Evolutionary conservation across 805 yeast genomes (phyloP).

Genomic region (Grigorovia humatica): DNA sequence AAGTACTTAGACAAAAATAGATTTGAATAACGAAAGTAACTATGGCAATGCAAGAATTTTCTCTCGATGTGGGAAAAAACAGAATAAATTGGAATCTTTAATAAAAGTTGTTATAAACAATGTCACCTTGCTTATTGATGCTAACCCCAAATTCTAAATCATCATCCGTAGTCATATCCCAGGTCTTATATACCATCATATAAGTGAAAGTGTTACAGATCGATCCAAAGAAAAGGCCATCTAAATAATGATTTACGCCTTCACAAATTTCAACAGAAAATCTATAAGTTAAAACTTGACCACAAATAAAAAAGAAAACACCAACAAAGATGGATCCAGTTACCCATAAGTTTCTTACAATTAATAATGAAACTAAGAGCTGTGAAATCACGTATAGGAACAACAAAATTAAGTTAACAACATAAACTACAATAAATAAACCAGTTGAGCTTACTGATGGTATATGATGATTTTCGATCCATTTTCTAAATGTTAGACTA

Average conservation of each 20-base stretch:
- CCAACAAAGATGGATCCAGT: slow-evolving; percentile 73
- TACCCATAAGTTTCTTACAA: slow-evolving; percentile 78
- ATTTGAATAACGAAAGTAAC: neutral
- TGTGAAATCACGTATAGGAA: slow-evolving; percentile 58
- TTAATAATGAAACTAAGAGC: slow-evolving; percentile 51
- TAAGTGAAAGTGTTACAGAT: slow-evolving; percentile 68
- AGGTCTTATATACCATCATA: slow-evolving; percentile 93
- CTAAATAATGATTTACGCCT: slow-evolving; percentile 73
- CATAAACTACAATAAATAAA: slow-evolving; percentile 58
- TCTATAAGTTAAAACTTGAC: slow-evolving; percentile 70
- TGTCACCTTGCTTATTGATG: slow-evolving; percentile 34
- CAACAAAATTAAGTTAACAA: slow-evolving; percentile 60
- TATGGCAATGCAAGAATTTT: neutral
- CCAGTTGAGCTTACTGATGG: slow-evolving; percentile 48
- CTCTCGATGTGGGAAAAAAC: neutral
- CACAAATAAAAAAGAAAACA: slow-evolving; percentile 60
- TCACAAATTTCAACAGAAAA: slow-evolving; percentile 58
- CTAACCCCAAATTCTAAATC: slow-evolving; percentile 86
- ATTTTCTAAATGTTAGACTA: slow-evolving; percentile 61
- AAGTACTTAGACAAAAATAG: neutral
- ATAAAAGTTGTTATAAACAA: slow-evolving; percentile 11
- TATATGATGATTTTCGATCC: slow-evolving; percentile 38
- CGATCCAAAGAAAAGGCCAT: slow-evolving; percentile 80
- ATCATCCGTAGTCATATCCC: slow-evolving; percentile 94
- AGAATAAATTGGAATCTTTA: neutral